These are phyloP conservation scores for Suillus variegatus DNA, from an alignment of 768 basidiomycete species.

Conservation along the genomic window DNA sequence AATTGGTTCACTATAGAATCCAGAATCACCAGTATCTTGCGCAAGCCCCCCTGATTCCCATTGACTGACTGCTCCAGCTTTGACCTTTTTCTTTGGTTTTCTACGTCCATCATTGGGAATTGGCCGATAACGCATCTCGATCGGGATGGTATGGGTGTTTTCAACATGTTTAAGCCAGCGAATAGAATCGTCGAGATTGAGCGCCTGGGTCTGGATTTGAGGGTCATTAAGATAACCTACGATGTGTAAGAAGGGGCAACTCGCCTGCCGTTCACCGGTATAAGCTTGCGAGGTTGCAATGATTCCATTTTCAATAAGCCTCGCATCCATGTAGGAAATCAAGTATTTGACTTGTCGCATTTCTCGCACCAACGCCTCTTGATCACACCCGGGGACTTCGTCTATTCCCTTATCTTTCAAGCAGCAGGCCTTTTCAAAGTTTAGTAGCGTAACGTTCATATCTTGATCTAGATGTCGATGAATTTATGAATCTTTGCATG, in stretches of 20 bases:
- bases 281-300: not conserved
- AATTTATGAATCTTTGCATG: not conserved
- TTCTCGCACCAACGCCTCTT: constrained; percentile 14
- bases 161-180: constrained; percentile 4
- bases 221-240: not conserved
- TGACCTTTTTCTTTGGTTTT: not conserved
- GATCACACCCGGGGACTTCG: constrained; percentile 10
- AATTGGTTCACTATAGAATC: not conserved
- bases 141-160: not conserved
- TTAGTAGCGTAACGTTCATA: constrained; percentile 1
- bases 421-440: constrained; percentile 16
- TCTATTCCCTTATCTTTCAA: constrained; percentile 3
- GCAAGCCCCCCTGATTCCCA: not conserved
- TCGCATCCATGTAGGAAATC: constrained; percentile 19
- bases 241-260: not conserved
- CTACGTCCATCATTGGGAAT: constrained; percentile 13
- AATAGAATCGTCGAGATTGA: constrained; percentile 1
- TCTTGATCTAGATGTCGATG: not conserved
- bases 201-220: not conserved
- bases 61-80: not conserved
- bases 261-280: not conserved
- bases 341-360: constrained; percentile 25
- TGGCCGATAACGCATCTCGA: constrained; percentile 7
- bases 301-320: constrained; percentile 7
- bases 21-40: not conserved